Percentiles rank a stretch among this genome's conserved stretches.
phyloP scores from a whole-genome alignment of 2,329 filamentous ascomycete species.

The Calonectria montana region DNA sequence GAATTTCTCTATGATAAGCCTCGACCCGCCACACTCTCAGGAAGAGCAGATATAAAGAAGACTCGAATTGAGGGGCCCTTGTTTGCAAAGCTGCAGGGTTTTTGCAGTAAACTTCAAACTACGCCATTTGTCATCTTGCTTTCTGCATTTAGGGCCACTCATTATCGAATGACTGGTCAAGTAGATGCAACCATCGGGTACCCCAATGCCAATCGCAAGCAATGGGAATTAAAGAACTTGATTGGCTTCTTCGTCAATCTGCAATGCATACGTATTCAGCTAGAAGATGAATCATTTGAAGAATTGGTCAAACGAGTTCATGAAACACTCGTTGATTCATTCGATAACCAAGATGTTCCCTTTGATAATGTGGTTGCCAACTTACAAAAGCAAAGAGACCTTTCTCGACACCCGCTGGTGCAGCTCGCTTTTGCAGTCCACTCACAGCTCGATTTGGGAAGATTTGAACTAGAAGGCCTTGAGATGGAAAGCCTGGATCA shows the following conservation, averaged over 20 bases:
- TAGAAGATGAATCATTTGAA: slow-evolving; percentile 20
- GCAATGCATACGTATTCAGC: slow-evolving; percentile 32
- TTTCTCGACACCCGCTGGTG: background rate
- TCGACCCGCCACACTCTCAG: background rate
- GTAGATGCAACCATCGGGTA: slow-evolving; percentile 37
- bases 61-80: background rate
- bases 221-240: slow-evolving; percentile 30
- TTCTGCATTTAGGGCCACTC: slow-evolving; percentile 37
- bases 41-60: background rate
- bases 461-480: background rate
- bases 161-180: slow-evolving; percentile 39
- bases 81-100: background rate
- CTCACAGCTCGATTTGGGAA: background rate
- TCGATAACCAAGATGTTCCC: background rate
- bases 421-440: background rate
- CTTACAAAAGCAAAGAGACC: background rate
- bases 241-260: slow-evolving; percentile 42
- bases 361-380: background rate
- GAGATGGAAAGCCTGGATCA: background rate
- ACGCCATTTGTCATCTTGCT: slow-evolving; percentile 19
- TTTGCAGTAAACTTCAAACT: background rate
- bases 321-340: background rate
- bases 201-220: slow-evolving; percentile 32
- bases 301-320: background rate
- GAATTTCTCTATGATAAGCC: background rate